Evolutionary conservation across 192 early-diverging fungal species (phyloP).

Genomic region (Coemansia sp.): DNA sequence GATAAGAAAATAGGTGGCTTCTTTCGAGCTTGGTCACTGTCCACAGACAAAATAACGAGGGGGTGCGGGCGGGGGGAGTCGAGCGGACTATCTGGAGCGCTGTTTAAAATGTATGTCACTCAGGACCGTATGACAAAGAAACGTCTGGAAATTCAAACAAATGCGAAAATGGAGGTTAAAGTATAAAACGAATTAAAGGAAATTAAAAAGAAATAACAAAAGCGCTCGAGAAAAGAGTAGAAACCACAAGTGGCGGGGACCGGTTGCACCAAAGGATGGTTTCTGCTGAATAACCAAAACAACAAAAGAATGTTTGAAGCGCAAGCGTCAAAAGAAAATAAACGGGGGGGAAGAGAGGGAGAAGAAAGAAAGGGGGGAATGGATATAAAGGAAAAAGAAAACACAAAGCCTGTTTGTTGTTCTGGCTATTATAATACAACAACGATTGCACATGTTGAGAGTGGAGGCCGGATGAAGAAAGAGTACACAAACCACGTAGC

Average conservation of each 20-base stretch:
- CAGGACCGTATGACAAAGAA: neutral
- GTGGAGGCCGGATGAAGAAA: neutral
- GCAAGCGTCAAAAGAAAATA: constrained; percentile 12
- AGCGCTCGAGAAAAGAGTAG: neutral
- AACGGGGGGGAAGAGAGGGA: constrained; percentile 4
- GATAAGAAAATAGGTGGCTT: neutral
- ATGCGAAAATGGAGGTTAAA: neutral
- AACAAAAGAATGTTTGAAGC: constrained; percentile 1
- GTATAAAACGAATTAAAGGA: neutral
- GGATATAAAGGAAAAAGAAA: constrained; percentile 6
- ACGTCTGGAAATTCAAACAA: neutral
- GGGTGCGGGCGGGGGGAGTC: neutral
- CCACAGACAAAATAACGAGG: neutral
- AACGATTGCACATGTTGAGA: neutral
- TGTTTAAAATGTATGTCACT: neutral
- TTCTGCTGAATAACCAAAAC: neutral
- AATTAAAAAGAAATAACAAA: neutral
- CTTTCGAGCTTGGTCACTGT: neutral
- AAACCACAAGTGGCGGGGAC: neutral
- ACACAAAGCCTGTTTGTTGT: neutral
- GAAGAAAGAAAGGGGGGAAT: neutral
- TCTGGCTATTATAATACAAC: neutral
- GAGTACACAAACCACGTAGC: neutral
- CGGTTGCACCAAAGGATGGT: neutral
- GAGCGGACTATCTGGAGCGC: neutral